Conservation (phyloP, 352 stramenopile genomes). For the Globisporangium okanoganense region DNA sequence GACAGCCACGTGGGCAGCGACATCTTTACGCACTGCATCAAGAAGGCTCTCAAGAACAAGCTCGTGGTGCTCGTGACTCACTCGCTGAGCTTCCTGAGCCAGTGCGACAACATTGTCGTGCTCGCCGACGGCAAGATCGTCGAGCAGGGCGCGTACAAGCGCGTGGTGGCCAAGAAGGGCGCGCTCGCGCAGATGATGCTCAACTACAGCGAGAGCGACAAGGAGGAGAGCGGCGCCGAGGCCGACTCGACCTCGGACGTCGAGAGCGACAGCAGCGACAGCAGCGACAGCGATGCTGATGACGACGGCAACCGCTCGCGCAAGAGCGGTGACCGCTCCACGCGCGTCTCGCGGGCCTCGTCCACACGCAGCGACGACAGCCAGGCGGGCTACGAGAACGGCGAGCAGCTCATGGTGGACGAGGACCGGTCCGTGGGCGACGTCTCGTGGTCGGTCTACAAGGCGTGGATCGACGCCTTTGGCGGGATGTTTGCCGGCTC, state of each 20-base stretch:
- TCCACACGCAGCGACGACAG: constrained; percentile 56
- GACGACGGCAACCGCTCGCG: constrained; percentile 22
- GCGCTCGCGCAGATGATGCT: constrained; percentile 58
- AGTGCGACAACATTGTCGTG: constrained; percentile 61
- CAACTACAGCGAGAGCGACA: constrained; percentile 61
- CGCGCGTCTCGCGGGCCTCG: constrained; percentile 44
- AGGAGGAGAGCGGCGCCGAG: constrained; percentile 23
- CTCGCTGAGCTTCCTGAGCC: constrained; percentile 48
- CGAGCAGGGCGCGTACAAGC: constrained; percentile 55
- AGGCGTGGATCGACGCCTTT: constrained; percentile 63
- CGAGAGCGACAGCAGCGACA: constrained; percentile 18
- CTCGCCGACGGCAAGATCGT: constrained; percentile 50
- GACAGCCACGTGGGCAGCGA: constrained; percentile 93
- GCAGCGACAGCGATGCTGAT: constrained; percentile 22
- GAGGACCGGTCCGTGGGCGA: constrained; percentile 74
- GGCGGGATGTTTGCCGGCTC: constrained; percentile 44
- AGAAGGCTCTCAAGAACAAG: constrained; percentile 52
- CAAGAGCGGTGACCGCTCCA: constrained; percentile 18
- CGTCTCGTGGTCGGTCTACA: constrained; percentile 63
- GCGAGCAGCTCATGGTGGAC: constrained; percentile 54
- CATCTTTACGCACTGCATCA: constrained; percentile 84
- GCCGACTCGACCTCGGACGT: constrained; percentile 13
- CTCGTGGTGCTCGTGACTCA: constrained; percentile 87
- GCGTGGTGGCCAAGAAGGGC: constrained; percentile 49
- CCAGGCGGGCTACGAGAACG: constrained; percentile 19